Evolutionary conservation across 805 yeast genomes (phyloP).

Genomic region (Kazachstania martiniae): DNA sequence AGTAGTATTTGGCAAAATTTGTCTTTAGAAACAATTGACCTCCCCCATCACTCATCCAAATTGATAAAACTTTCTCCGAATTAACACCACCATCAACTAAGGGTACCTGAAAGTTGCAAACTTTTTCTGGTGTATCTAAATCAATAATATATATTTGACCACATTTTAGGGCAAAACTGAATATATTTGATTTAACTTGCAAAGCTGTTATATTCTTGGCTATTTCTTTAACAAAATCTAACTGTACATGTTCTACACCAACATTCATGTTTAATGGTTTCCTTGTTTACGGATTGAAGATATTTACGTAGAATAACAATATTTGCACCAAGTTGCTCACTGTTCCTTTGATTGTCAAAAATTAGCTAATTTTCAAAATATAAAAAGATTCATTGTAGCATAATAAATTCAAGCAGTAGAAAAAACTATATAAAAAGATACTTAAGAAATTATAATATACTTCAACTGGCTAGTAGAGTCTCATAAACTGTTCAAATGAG

Average conservation of each 20-base stretch:
- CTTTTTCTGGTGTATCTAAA: conserved; percentile 51
- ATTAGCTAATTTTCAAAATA: background rate
- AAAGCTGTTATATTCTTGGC: conserved; percentile 35
- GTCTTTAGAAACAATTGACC: conserved; percentile 19
- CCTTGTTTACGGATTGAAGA: no score
- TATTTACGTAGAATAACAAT: no score
- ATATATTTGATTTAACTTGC: conserved; percentile 43
- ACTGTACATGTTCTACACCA: conserved; percentile 30
- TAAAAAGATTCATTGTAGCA: no score
- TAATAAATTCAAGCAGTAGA: background rate
- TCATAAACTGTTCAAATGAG: conserved; percentile 1
- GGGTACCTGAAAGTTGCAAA: conserved; percentile 33
- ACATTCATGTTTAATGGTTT: conserved; percentile 13
- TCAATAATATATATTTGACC: conserved; percentile 56
- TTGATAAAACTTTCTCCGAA: conserved; percentile 14
- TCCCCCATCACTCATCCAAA: conserved; percentile 20
- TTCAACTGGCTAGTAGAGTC: no score
- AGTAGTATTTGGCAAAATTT: conserved; percentile 22
- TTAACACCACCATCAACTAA: conserved; percentile 8
- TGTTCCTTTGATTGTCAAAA: background rate
- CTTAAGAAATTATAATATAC: no score
- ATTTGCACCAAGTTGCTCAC: no score
- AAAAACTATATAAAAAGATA: no score
- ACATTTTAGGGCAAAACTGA: conserved; percentile 40
- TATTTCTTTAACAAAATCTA: conserved; percentile 42